phyloP scores from a whole-genome alignment of 768 basidiomycete species.

The Kwoniella botswanensis region DNA sequence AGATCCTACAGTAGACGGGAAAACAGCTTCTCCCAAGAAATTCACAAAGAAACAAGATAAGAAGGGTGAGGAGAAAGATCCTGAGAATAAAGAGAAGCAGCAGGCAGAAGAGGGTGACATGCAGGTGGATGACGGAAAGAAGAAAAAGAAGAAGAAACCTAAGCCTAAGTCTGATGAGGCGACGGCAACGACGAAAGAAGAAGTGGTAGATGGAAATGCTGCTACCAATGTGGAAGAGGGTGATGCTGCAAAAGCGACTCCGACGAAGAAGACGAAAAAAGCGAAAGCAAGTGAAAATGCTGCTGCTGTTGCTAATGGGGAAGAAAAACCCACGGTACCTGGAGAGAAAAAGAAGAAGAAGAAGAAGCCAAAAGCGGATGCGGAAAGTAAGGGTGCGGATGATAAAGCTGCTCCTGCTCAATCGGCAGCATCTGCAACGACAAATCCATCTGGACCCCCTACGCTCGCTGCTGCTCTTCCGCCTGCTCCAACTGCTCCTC shows the following conservation, averaged over 20 bases:
- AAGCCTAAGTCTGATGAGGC: slow-evolving; percentile 20
- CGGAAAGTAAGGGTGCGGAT: neutral
- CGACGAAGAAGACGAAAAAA: slow-evolving; percentile 24
- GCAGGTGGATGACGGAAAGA: slow-evolving; percentile 1
- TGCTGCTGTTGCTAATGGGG: neutral
- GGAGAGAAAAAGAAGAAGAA: slow-evolving; percentile 41
- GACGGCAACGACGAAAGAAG: slow-evolving; percentile 9
- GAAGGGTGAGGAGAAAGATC: neutral
- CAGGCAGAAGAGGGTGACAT: neutral
- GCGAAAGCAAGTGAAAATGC: slow-evolving; percentile 2
- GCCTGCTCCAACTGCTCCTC: slow-evolving; percentile 14
- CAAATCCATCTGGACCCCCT: slow-evolving; percentile 4
- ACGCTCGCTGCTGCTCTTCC: slow-evolving; percentile 8
- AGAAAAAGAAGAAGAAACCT: slow-evolving; percentile 36
- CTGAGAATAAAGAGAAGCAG: slow-evolving; percentile 13
- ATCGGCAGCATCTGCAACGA: neutral
- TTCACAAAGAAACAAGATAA: slow-evolving; percentile 6
- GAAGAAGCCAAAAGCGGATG: slow-evolving; percentile 17
- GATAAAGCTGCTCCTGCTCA: slow-evolving; percentile 5
- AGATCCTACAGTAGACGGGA: slow-evolving; percentile 15
- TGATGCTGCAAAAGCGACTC: slow-evolving; percentile 5
- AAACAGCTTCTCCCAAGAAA: slow-evolving; percentile 22
- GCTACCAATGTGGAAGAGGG: neutral
- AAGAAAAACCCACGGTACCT: slow-evolving; percentile 14
- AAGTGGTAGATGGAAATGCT: neutral